Percentiles rank a stretch among this genome's conserved stretches.
Conservation (phyloP, 257 asterid species). For the Solanum clarkiae region DNA sequence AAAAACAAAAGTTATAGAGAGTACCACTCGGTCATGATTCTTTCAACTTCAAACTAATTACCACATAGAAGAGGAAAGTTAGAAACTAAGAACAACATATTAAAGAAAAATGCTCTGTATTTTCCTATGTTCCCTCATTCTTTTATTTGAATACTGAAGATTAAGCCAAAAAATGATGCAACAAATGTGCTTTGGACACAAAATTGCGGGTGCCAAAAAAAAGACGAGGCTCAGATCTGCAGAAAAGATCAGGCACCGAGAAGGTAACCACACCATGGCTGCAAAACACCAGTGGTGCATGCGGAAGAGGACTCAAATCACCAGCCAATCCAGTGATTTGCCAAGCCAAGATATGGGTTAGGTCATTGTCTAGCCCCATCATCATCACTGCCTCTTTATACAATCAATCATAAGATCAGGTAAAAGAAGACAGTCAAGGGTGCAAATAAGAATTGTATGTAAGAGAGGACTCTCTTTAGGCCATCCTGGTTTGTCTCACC, state of each 20-base stretch:
- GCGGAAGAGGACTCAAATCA: background rate
- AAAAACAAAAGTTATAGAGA: background rate
- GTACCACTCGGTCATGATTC: background rate
- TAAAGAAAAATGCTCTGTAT: conserved; percentile 8
- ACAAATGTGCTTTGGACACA: background rate
- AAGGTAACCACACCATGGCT: conserved; percentile 9
- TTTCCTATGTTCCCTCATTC: background rate
- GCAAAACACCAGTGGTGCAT: conserved; percentile 4
- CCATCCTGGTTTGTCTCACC: background rate
- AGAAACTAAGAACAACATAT: background rate
- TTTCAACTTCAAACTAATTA: background rate
- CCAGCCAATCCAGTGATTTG: background rate
- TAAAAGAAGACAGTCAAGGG: background rate
- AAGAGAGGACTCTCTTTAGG: background rate
- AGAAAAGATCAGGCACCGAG: background rate
- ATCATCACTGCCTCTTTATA: background rate
- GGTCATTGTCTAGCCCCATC: background rate
- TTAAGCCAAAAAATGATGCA: background rate
- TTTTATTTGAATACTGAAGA: background rate
- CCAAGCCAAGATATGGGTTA: background rate
- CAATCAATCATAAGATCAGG: background rate
- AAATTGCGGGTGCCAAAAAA: background rate
- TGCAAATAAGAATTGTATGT: background rate
- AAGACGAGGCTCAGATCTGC: conserved; percentile 14
- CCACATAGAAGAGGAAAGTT: background rate